Evolutionary conservation across 345 rosid species (phyloP), one percentile per base, ranked within the genome.

Genomic region (Eucalyptus virginea): DNA sequence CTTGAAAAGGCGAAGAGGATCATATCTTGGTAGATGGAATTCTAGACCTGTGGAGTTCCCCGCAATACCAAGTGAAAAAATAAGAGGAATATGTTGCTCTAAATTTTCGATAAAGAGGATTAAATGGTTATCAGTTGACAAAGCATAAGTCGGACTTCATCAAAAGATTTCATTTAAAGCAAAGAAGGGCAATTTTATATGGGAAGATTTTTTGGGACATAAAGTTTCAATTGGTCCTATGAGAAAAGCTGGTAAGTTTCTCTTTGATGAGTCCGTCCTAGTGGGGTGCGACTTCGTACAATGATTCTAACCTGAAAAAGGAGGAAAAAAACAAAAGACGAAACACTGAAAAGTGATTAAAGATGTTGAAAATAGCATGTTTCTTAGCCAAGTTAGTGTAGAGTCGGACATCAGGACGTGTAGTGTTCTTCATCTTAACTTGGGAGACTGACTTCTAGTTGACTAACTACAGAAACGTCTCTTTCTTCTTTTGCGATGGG

Each of bases 1-100:
- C 1, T 19, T 2, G 19, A 16, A 50, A 16, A 50, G 52, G 52
- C 19, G 0, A 0, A 50, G 19, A 6, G 52, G 52, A 19, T 50
- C 52, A 6, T 16, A 50, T 50, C 52, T 50, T 0, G 3, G 52
- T 50, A 50, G 52, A 50, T 50, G 19, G 19, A 0, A 50, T 50
- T 50, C 52, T 16, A 16, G 52, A 50, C 19, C 1, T 16, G 52
- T 16, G 52, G 52, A 50, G 52, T 50, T 50, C 52, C 4, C 0
- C 4, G 4, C 52, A 50, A 16, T 50, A 50, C 52, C 52, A 6
- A 50, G 19, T 50, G 52, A 50, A 50, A 50, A 50, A 50, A 16
- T 50, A 50, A 50, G 52, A 50, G 52, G 1, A 50, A 50, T 50
- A 50, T 50, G 19, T 50, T 16, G 52, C 19, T 50, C 19, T 16